phyloP scores from a whole-genome alignment of 139 green algal species.

The Volvox reticuliferus region DNA sequence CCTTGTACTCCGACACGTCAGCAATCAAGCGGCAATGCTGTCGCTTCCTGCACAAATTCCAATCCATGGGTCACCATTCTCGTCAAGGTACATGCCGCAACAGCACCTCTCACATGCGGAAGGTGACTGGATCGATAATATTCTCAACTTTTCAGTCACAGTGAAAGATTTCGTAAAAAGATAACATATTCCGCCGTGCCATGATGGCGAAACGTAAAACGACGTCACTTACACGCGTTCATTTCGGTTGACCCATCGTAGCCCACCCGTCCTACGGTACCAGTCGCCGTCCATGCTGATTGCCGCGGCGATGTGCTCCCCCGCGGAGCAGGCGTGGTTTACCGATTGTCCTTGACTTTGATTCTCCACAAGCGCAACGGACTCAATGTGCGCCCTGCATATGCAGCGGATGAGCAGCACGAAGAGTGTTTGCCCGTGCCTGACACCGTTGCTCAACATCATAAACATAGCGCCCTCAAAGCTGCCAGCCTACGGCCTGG shows the following conservation, averaged over 20 bases:
- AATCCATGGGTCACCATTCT: too few relatives aligned
- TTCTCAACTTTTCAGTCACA: too few relatives aligned
- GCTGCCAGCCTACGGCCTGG: too few relatives aligned
- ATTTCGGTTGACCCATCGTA: neutral
- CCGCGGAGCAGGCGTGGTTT: constrained; percentile 16
- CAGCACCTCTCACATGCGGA: too few relatives aligned
- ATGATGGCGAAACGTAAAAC: neutral
- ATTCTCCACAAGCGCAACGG: constrained; percentile 36
- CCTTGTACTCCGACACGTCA: neutral
- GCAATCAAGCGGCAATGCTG: constrained; percentile 1
- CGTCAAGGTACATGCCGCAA: too few relatives aligned
- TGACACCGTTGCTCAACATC: too few relatives aligned
- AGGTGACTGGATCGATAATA: too few relatives aligned
- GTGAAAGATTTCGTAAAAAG: too few relatives aligned
- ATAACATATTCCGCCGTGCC: too few relatives aligned
- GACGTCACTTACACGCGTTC: neutral
- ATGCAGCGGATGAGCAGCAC: too few relatives aligned
- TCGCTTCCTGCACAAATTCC: neutral
- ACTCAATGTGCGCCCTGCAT: constrained; percentile 16
- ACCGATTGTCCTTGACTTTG: neutral
- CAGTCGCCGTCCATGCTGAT: neutral
- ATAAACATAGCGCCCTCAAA: too few relatives aligned
- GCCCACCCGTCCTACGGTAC: neutral
- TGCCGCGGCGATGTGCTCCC: neutral
- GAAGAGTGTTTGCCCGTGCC: too few relatives aligned